Evolutionary conservation across 2,329 filamentous ascomycete species (phyloP).

Genomic region (Graphilbum ipis-grandicollis): DNA sequence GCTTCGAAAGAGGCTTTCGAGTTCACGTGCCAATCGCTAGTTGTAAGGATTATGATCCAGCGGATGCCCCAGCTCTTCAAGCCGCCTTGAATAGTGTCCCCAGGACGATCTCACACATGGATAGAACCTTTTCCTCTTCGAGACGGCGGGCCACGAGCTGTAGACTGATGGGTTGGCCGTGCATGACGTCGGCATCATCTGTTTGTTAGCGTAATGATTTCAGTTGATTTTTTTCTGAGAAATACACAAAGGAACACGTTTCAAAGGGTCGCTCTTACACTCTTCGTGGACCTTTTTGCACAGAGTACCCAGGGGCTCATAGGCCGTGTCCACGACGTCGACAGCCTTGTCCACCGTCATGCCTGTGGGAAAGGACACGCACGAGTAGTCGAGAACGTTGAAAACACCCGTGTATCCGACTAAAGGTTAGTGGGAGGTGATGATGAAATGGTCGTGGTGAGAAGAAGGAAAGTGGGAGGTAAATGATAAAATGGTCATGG

Average conservation of each 20-base stretch:
- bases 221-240: background rate
- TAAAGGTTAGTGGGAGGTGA: constrained; percentile 8
- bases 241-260: background rate
- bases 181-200: constrained; percentile 7
- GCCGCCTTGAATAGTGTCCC: no score
- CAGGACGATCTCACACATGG: constrained; percentile 14
- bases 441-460: background rate
- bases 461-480: no score
- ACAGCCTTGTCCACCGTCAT: constrained; percentile 21
- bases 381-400: constrained; percentile 30
- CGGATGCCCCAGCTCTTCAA: no score
- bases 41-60: no score
- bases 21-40: no score
- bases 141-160: constrained; percentile 22
- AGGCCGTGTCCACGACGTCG: constrained; percentile 16
- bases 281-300: constrained; percentile 22
- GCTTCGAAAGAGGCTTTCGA: no score
- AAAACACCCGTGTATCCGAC: constrained; percentile 32
- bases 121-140: constrained; percentile 23
- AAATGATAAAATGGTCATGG: background rate
- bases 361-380: constrained; percentile 28
- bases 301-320: constrained; percentile 17
- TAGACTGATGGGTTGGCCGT: constrained; percentile 11
- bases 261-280: constrained; percentile 20
- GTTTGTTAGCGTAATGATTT: no score